phyloP scores from a whole-genome alignment of 805 yeast genomes.

The Tetrapisispora arboricola region DNA sequence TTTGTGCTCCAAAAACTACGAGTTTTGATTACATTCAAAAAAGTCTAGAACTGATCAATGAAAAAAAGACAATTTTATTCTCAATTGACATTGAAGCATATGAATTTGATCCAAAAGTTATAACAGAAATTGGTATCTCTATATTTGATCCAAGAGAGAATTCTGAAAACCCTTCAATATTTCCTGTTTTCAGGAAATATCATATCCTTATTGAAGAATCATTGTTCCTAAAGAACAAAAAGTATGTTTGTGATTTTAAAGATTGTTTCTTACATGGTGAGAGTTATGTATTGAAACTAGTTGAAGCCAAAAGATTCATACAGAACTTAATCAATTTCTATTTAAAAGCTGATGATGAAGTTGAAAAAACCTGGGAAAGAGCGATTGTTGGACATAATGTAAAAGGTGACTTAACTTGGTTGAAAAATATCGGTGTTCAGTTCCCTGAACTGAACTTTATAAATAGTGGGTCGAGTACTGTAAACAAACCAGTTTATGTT shows the following conservation, averaged over 20 bases:
- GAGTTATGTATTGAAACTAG: slow-evolving; percentile 32
- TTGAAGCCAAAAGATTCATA: slow-evolving; percentile 30
- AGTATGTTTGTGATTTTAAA: slow-evolving; percentile 44
- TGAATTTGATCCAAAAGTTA: slow-evolving; percentile 33
- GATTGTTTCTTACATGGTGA: slow-evolving; percentile 40
- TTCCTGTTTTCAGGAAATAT: slow-evolving; percentile 33
- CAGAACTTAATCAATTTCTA: slow-evolving; percentile 37
- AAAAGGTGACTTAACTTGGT: slow-evolving; percentile 45
- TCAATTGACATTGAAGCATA: slow-evolving; percentile 48
- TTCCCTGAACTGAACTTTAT: slow-evolving; percentile 27
- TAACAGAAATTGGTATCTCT: slow-evolving; percentile 50
- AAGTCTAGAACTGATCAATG: slow-evolving; percentile 11
- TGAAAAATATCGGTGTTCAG: slow-evolving; percentile 35
- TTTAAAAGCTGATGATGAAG: slow-evolving; percentile 23
- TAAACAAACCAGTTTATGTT: slow-evolving; percentile 7
- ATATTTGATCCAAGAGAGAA: slow-evolving; percentile 46
- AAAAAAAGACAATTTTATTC: slow-evolving; percentile 28
- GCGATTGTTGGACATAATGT: slow-evolving; percentile 53
- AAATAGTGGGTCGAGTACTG: not conserved
- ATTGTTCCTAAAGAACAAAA: slow-evolving; percentile 36
- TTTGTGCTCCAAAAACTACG: slow-evolving; percentile 11
- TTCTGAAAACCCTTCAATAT: slow-evolving; percentile 16
- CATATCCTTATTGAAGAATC: slow-evolving; percentile 39
- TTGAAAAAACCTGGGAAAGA: slow-evolving; percentile 21
- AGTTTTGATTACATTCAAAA: slow-evolving; percentile 15